Evolutionary conservation across 169 alveolate species (phyloP).

Genomic region (Plasmodium knowlesi): DNA sequence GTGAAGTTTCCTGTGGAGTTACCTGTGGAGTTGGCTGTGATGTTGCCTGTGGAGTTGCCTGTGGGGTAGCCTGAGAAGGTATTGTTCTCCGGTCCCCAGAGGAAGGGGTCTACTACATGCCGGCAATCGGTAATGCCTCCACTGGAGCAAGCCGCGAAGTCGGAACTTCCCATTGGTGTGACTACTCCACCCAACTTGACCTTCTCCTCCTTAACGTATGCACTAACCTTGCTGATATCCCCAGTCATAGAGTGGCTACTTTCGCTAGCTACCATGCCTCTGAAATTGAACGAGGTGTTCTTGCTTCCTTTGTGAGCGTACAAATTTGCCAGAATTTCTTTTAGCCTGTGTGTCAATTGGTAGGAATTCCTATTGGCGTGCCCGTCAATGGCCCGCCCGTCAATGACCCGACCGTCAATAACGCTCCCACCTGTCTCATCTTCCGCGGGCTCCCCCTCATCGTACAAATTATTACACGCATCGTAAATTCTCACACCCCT

Average conservation of each 20-base stretch:
- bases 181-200: neutral
- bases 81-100: neutral
- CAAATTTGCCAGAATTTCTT: neutral
- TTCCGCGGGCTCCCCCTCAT: neutral
- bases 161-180: neutral
- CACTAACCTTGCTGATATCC: neutral
- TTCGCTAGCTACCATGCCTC: neutral
- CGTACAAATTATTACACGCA: conserved; percentile 13
- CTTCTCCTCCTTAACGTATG: neutral
- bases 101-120: neutral
- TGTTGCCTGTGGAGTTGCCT: too few relatives aligned
- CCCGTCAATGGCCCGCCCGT: neutral
- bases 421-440: neutral
- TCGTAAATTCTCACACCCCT: conserved; percentile 56
- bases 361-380: neutral
- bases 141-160: neutral
- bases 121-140: neutral
- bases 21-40: too few relatives aligned
- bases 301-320: neutral
- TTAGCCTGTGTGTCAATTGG: neutral
- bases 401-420: neutral
- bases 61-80: neutral
- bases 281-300: neutral
- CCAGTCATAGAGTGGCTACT: neutral
- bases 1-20: too few relatives aligned